A percentile compares a stretch with the other conserved stretches of the same genome.
phyloP scores from a whole-genome alignment of 2,329 filamentous ascomycete genomes.

The Phyllosticta citriasiana region DNA sequence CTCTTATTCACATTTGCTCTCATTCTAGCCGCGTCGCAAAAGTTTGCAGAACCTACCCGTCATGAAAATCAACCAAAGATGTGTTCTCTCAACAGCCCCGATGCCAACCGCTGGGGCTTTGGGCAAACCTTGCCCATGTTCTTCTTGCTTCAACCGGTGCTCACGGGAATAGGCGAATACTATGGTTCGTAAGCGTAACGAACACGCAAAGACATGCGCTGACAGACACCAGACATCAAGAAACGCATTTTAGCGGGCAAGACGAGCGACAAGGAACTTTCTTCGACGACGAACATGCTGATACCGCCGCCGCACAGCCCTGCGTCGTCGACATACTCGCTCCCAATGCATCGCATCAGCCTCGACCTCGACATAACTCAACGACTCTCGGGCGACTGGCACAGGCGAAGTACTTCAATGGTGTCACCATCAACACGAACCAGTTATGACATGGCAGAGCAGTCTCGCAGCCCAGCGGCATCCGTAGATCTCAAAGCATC shows the following conservation, averaged over 20 bases:
- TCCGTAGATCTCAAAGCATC: not conserved
- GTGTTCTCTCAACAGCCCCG: not conserved
- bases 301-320: not conserved
- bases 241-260: not conserved
- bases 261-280: not conserved
- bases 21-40: not conserved
- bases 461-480: not conserved
- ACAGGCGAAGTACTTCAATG: not conserved
- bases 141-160: not conserved
- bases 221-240: not conserved
- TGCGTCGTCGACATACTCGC: not conserved
- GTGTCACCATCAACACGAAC: not conserved
- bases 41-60: not conserved
- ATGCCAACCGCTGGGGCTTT: conserved; percentile 1
- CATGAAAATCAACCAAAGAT: not conserved
- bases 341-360: not conserved
- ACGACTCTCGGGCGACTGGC: not conserved
- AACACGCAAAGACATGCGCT: not conserved
- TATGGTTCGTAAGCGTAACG: not conserved
- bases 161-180: not conserved
- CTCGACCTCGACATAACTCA: not conserved
- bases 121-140: conserved; percentile 1
- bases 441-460: not conserved
- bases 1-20: not conserved
- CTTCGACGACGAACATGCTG: not conserved